phyloP scores from a whole-genome alignment of 2,329 filamentous ascomycete genomes.

The Nemania sp. region DNA sequence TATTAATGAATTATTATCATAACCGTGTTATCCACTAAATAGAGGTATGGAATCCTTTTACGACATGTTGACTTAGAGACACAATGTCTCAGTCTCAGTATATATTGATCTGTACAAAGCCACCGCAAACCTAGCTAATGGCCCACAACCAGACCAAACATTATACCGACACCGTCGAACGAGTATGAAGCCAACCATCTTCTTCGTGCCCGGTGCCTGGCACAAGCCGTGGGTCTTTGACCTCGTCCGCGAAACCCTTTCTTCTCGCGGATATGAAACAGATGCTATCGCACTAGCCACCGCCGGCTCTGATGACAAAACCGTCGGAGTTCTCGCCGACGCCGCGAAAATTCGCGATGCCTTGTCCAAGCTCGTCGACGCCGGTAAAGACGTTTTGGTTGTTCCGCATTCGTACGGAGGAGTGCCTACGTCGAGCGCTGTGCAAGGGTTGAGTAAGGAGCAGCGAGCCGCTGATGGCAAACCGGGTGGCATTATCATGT shows the following conservation, averaged over 20 bases:
- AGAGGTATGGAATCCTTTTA: too few species aligned
- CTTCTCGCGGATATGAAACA: conserved; percentile 12
- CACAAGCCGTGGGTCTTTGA: conserved; percentile 15
- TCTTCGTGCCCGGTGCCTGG: conserved; percentile 19
- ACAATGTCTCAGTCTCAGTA: too few species aligned
- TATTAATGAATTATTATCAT: too few species aligned
- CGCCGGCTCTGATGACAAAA: conserved; percentile 2
- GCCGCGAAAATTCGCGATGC: neutral
- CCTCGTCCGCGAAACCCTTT: conserved; percentile 8
- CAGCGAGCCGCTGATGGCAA: conserved; percentile 18
- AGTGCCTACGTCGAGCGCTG: conserved; percentile 14
- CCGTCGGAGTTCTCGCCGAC: conserved; percentile 6
- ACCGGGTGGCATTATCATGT: conserved; percentile 16
- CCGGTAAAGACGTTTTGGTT: conserved; percentile 17
- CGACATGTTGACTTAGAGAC: too few species aligned
- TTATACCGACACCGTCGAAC: too few species aligned
- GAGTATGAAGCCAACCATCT: neutral
- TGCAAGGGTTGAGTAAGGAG: conserved; percentile 15
- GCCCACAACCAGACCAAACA: too few species aligned
- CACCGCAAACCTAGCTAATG: too few species aligned
- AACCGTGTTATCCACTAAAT: too few species aligned
- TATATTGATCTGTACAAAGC: too few species aligned
- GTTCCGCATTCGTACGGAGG: conserved; percentile 27
- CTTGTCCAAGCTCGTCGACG: conserved; percentile 1
- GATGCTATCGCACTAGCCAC: conserved; percentile 10